Evolutionary conservation across 495 filamentous ascomycete species (phyloP).

Genomic region (Aspergillus egyptiacus): DNA sequence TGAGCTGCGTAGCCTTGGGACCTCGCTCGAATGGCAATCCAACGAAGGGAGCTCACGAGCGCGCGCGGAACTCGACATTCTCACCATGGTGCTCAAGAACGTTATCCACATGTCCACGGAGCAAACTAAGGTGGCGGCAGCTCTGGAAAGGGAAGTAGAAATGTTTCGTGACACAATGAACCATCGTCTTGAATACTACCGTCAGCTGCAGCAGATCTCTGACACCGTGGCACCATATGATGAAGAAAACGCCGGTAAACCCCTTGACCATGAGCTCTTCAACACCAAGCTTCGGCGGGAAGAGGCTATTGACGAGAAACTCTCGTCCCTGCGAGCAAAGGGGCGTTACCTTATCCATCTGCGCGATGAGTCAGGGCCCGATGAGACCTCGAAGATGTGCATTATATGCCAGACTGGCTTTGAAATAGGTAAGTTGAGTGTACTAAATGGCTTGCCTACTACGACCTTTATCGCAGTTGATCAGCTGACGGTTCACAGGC

Average conservation of each 20-base stretch:
- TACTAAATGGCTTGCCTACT: too few species aligned
- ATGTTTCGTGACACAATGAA: slow-evolving; percentile 74
- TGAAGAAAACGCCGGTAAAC: slow-evolving; percentile 44
- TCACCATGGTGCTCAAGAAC: slow-evolving; percentile 48
- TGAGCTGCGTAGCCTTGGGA: slow-evolving; percentile 58
- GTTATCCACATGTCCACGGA: slow-evolving; percentile 55
- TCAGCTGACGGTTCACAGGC: slow-evolving; percentile 25
- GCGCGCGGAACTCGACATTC: slow-evolving; percentile 56
- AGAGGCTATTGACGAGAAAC: slow-evolving; percentile 41
- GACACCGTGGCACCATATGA: slow-evolving; percentile 75
- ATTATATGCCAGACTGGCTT: slow-evolving; percentile 73
- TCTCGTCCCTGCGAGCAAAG: slow-evolving; percentile 60
- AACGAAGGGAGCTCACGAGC: slow-evolving; percentile 59
- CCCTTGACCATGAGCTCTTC: slow-evolving; percentile 37
- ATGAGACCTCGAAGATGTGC: slow-evolving; percentile 57
- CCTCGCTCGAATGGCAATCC: slow-evolving; percentile 55
- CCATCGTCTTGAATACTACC: slow-evolving; percentile 76
- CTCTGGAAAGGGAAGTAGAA: slow-evolving; percentile 67
- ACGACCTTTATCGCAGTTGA: not conserved
- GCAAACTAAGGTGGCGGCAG: slow-evolving; percentile 57
- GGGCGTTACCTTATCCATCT: slow-evolving; percentile 64
- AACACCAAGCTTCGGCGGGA: slow-evolving; percentile 39
- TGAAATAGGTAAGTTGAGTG: slow-evolving; percentile 60
- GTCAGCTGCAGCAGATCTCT: slow-evolving; percentile 81
- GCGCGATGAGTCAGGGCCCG: slow-evolving; percentile 49